Percentiles rank a stretch among this genome's conserved stretches.
These are phyloP conservation scores for Astrothelium macrocarpum DNA, from an alignment of 495 filamentous ascomycete genomes.

Conservation along the genomic window DNA sequence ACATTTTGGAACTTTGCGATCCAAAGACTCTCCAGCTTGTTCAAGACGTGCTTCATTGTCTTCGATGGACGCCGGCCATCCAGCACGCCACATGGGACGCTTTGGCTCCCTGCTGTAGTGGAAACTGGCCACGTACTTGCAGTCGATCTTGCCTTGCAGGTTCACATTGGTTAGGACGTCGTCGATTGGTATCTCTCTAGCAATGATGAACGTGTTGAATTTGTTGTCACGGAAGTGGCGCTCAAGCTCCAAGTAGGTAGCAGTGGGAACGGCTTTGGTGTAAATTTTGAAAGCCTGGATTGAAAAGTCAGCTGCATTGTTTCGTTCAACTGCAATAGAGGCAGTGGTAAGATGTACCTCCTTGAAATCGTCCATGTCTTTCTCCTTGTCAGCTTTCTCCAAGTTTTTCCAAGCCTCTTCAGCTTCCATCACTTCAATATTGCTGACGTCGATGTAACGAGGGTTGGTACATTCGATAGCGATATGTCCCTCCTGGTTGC, in stretches of 20 bases:
- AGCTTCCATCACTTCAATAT: conserved; percentile 46
- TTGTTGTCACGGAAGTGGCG: conserved; percentile 55
- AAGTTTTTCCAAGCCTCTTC: conserved; percentile 65
- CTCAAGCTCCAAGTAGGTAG: conserved; percentile 65
- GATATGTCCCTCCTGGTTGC: conserved; percentile 59
- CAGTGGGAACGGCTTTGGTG: conserved; percentile 57
- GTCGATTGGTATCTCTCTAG: conserved; percentile 49
- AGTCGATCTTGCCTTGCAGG: conserved; percentile 68
- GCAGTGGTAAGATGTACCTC: conserved; percentile 37
- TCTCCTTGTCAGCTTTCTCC: conserved; percentile 48
- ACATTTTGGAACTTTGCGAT: conserved; percentile 60
- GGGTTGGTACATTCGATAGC: conserved; percentile 56
- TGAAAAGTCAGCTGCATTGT: not conserved
- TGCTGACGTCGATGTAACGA: conserved; percentile 54
- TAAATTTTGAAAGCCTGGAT: conserved; percentile 55
- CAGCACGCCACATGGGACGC: conserved; percentile 48
- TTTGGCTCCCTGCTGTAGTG: conserved; percentile 53
- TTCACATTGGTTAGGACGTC: conserved; percentile 66
- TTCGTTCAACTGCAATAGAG: not conserved
- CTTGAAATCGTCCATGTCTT: conserved; percentile 66
- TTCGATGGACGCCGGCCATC: conserved; percentile 55
- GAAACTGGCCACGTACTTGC: conserved; percentile 65
- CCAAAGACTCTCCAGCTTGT: conserved; percentile 60
- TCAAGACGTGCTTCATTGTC: conserved; percentile 67
- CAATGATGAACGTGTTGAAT: conserved; percentile 63